Evolutionary conservation across 768 basidiomycete species (phyloP).

Genomic region (Auricularia heimuer): DNA sequence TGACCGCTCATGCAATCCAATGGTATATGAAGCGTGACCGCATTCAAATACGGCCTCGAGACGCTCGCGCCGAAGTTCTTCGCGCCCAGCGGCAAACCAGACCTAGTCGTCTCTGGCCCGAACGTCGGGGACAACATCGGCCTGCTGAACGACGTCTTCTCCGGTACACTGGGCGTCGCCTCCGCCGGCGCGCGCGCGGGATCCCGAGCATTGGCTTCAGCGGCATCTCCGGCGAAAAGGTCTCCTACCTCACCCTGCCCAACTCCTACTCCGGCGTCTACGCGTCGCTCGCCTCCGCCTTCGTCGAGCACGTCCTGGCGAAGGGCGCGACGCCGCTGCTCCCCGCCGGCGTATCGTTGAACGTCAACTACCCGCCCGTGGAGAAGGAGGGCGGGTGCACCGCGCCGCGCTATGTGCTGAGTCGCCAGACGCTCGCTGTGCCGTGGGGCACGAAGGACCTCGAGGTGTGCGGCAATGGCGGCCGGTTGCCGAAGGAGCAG

Average conservation of each 20-base stretch:
- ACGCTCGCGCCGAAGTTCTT: slow-evolving; percentile 35
- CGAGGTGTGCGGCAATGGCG: slow-evolving; percentile 10
- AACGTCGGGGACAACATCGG: slow-evolving; percentile 33
- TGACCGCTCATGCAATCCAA: no score
- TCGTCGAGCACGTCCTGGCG: slow-evolving; percentile 26
- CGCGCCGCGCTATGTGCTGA: slow-evolving; percentile 31
- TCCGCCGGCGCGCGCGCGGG: slow-evolving; percentile 36
- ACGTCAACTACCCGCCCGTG: slow-evolving; percentile 40
- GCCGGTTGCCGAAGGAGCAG: slow-evolving; percentile 22
- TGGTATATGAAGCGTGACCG: slow-evolving; percentile 21
- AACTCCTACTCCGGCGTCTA: slow-evolving; percentile 33
- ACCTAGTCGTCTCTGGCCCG: slow-evolving; percentile 37
- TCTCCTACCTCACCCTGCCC: slow-evolving; percentile 43
- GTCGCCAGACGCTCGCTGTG: slow-evolving; percentile 10
- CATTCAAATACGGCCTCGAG: slow-evolving; percentile 33
- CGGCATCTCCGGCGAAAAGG: slow-evolving; percentile 23
- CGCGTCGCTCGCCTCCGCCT: slow-evolving; percentile 32
- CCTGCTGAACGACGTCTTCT: slow-evolving; percentile 17
- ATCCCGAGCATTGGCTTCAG: slow-evolving; percentile 44
- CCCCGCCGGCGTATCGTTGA: slow-evolving; percentile 32
- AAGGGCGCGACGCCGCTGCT: slow-evolving; percentile 25
- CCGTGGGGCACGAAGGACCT: slow-evolving; percentile 22
- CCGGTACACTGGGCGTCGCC: slow-evolving; percentile 44
- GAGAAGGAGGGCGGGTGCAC: slow-evolving; percentile 22
- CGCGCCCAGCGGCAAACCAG: slow-evolving; percentile 20